These are phyloP conservation scores for Malus hybrid DNA, from an alignment of 331 rosid species.

Conservation along the genomic window DNA sequence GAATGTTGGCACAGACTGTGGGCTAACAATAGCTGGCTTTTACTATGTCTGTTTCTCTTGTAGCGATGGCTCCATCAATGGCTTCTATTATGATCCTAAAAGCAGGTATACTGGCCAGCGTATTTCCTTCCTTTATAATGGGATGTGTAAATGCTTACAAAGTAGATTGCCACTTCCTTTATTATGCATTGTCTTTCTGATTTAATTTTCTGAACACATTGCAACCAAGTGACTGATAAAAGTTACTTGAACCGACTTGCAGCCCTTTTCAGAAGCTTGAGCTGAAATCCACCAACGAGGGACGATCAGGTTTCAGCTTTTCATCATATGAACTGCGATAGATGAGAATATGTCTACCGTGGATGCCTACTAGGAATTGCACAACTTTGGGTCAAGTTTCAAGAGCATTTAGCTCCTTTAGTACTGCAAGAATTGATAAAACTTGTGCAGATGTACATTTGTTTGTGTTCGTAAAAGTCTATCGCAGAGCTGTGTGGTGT, in stretches of 20 bases:
- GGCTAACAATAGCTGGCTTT: slow-evolving; percentile 95
- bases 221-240: slow-evolving; percentile 1
- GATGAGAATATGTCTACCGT: not conserved
- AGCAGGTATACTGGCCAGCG: slow-evolving; percentile 50
- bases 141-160: not conserved
- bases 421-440: not conserved
- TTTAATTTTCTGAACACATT: not conserved
- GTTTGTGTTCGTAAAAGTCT: not conserved
- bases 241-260: slow-evolving; percentile 30
- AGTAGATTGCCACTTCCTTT: not conserved
- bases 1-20: slow-evolving; percentile 94
- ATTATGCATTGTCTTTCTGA: not conserved
- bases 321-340: slow-evolving; percentile 74
- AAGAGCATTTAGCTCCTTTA: not conserved
- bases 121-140: not conserved
- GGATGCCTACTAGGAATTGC: not conserved
- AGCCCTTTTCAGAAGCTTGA: slow-evolving; percentile 98
- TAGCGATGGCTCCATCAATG: slow-evolving; percentile 87
- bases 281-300: slow-evolving; percentile 79
- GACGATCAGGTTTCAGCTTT: slow-evolving; percentile 76
- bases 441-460: slow-evolving; percentile 3
- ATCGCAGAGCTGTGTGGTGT: not conserved
- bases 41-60: slow-evolving; percentile 94
- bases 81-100: slow-evolving; percentile 86
- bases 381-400: not conserved